A percentile compares a stretch with the other conserved stretches of the same genome.
These are phyloP conservation scores for Trametes versicolor DNA, from an alignment of 1,284 basidiomycete genomes.

Conservation along the genomic window DNA sequence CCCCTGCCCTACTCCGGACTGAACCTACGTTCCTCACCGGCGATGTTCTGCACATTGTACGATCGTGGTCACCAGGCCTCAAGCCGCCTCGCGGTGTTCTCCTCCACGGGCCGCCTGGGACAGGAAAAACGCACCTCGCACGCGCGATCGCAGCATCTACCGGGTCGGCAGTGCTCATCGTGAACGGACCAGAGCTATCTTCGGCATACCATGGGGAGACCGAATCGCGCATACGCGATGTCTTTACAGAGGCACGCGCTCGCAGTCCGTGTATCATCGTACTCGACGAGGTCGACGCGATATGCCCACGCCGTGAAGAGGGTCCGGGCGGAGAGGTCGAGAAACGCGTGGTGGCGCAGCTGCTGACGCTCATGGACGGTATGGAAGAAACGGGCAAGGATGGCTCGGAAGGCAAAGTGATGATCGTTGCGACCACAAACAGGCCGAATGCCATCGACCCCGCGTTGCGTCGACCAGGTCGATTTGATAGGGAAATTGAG, in stretches of 20 bases:
- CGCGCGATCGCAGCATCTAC: slow-evolving; percentile 89
- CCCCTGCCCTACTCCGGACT: slow-evolving; percentile 23
- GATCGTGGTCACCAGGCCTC: slow-evolving; percentile 60
- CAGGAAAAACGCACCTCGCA: slow-evolving; percentile 94
- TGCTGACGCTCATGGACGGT: slow-evolving; percentile 96
- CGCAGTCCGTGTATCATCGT: slow-evolving; percentile 93
- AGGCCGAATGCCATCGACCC: slow-evolving; percentile 98
- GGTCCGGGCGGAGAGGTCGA: slow-evolving; percentile 93
- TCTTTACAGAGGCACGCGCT: slow-evolving; percentile 87
- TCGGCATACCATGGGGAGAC: slow-evolving; percentile 98
- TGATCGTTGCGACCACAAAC: slow-evolving; percentile 98
- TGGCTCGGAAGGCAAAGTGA: slow-evolving; percentile 66
- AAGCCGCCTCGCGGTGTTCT: slow-evolving; percentile 92
- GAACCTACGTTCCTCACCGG: slow-evolving; percentile 19
- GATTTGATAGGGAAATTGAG: slow-evolving; percentile 98
- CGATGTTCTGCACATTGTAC: background rate
- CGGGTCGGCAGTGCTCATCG: slow-evolving; percentile 82
- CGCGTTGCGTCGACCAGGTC: slow-evolving; percentile 91
- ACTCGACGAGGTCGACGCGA: slow-evolving; percentile 95
- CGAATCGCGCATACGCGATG: slow-evolving; percentile 88
- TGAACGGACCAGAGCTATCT: slow-evolving; percentile 95
- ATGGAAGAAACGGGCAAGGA: slow-evolving; percentile 69
- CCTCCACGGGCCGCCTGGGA: slow-evolving; percentile 93
- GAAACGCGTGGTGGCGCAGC: slow-evolving; percentile 93
- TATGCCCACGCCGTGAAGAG: slow-evolving; percentile 92